phyloP scores from a whole-genome alignment of 768 basidiomycete species.

The Suillus alpinus region DNA sequence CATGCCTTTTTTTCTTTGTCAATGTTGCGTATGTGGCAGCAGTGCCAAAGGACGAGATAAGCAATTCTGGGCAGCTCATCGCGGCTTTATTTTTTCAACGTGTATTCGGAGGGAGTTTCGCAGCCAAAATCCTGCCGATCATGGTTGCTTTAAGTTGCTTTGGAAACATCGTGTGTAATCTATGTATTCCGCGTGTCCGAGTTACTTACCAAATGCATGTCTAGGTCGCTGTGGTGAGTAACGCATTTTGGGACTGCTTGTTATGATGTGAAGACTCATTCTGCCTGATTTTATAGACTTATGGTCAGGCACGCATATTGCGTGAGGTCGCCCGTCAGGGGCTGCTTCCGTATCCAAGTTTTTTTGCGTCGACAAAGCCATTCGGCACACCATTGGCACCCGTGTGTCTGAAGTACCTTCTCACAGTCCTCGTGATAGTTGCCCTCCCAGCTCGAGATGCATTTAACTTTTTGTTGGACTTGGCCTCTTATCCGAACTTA shows the following conservation, averaged over 20 bases:
- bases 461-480: constrained; percentile 41
- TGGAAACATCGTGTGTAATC: constrained; percentile 33
- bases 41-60: constrained; percentile 44
- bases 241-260: background rate
- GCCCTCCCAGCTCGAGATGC: constrained; percentile 41
- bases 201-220: background rate
- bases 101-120: constrained; percentile 42
- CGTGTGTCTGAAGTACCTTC: constrained; percentile 35
- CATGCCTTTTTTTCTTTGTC: constrained; percentile 45
- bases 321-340: constrained; percentile 54
- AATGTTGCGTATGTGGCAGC: constrained; percentile 39
- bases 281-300: constrained; percentile 17
- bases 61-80: constrained; percentile 41
- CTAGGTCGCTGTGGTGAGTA: constrained; percentile 3
- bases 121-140: constrained; percentile 35
- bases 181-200: constrained; percentile 6
- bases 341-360: constrained; percentile 44
- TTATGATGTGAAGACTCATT: background rate
- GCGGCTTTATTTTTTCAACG: constrained; percentile 49
- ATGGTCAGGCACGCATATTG: constrained; percentile 44
- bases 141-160: constrained; percentile 40
- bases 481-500: constrained; percentile 37
- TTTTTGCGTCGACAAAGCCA: constrained; percentile 47
- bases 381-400: constrained; percentile 49
- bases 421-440: constrained; percentile 42